These are phyloP conservation scores for Diplodia intermedia DNA, from an alignment of 2,329 filamentous ascomycete species.

Conservation along the genomic window DNA sequence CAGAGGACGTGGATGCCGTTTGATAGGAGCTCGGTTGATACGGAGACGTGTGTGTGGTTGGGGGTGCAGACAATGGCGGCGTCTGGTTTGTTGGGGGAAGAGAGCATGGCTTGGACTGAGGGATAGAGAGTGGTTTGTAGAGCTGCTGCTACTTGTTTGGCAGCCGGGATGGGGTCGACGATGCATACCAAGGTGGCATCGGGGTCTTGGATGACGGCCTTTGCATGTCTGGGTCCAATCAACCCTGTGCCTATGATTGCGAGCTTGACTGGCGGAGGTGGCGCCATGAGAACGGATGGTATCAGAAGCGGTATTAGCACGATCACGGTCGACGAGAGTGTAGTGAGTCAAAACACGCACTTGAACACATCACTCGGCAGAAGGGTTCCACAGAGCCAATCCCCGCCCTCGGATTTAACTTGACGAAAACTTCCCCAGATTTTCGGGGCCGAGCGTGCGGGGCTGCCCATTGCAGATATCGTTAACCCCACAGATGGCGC, in stretches of 20 bases:
- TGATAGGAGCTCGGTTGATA: slow-evolving; percentile 58
- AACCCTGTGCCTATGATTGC: slow-evolving; percentile 58
- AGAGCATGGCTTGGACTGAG: slow-evolving; percentile 55
- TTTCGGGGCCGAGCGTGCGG: slow-evolving; percentile 3
- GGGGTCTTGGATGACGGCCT: slow-evolving; percentile 51
- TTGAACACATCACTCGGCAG: background rate
- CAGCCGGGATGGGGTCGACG: slow-evolving; percentile 55
- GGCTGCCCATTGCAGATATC: background rate
- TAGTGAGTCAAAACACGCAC: background rate
- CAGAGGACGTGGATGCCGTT: slow-evolving; percentile 61
- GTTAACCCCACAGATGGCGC: slow-evolving; percentile 11
- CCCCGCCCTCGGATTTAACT: slow-evolving; percentile 2
- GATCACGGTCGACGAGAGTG: no score
- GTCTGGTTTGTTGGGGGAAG: slow-evolving; percentile 52
- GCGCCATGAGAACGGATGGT: slow-evolving; percentile 27
- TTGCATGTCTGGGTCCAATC: slow-evolving; percentile 60
- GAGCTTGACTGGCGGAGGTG: slow-evolving; percentile 45
- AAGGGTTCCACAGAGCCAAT: slow-evolving; percentile 5
- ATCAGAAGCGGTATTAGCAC: background rate
- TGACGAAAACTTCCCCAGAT: slow-evolving; percentile 20
- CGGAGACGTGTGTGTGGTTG: slow-evolving; percentile 63
- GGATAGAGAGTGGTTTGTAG: slow-evolving; percentile 51
- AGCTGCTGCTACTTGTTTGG: slow-evolving; percentile 44
- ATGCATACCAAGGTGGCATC: slow-evolving; percentile 53
- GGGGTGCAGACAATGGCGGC: slow-evolving; percentile 67